Evolutionary conservation across 2,329 filamentous ascomycete genomes (phyloP).

Genomic region (Arthroderma sp.): DNA sequence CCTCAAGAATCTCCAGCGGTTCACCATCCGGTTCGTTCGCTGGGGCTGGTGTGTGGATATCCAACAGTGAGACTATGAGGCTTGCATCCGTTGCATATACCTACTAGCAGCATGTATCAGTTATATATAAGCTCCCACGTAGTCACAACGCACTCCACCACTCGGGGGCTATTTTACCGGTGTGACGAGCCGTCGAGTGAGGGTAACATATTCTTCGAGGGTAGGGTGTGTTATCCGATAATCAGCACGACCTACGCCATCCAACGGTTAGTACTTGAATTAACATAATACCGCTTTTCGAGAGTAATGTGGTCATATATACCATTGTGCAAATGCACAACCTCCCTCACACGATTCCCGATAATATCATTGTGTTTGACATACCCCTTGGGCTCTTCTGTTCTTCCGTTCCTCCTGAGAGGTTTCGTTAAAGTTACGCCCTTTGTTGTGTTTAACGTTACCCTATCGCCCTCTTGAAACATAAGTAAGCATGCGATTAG

Average conservation of each 20-base stretch:
- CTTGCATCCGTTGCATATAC: conserved; percentile 60
- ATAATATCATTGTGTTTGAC: conserved; percentile 48
- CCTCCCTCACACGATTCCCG: conserved; percentile 48
- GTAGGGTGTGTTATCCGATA: conserved; percentile 54
- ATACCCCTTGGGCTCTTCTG: conserved; percentile 25
- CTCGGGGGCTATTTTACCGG: conserved; percentile 42
- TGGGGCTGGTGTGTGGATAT: conserved; percentile 50
- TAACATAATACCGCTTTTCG: neutral
- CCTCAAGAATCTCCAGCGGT: conserved; percentile 65
- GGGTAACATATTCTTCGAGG: conserved; percentile 59
- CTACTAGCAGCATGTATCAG: neutral
- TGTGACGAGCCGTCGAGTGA: conserved; percentile 59
- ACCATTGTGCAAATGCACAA: conserved; percentile 45
- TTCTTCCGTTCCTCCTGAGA: conserved; percentile 28
- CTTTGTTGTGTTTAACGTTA: conserved; percentile 29
- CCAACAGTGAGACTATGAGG: conserved; percentile 62
- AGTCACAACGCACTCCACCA: neutral
- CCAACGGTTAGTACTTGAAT: neutral
- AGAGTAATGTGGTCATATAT: neutral
- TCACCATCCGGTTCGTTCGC: conserved; percentile 22
- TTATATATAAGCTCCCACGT: neutral
- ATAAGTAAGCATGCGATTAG: neutral
- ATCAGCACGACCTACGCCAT: neutral
- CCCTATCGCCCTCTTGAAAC: conserved; percentile 33
- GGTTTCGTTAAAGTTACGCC: conserved; percentile 31